Percentiles rank a stretch among this genome's conserved stretches.
These are phyloP conservation scores for Antrodiella citrinella DNA, from an alignment of 768 basidiomycete species.

Conservation along the genomic window DNA sequence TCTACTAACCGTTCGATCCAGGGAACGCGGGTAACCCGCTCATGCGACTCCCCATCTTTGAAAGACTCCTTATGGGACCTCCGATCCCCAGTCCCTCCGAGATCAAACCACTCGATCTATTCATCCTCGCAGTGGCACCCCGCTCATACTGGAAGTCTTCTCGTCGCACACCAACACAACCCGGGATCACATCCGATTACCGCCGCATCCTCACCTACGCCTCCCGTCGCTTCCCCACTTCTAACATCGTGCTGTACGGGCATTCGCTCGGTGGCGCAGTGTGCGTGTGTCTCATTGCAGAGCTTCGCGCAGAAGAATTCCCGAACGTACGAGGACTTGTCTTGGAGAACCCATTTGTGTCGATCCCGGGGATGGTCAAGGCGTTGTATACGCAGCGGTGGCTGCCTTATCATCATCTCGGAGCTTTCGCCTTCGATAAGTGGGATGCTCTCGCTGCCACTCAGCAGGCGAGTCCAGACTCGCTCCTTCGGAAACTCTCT, in stretches of 20 bases:
- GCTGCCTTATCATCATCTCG: conserved; percentile 44
- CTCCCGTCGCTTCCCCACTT: conserved; percentile 24
- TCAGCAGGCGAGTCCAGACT: not conserved
- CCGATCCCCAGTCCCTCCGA: conserved; percentile 1
- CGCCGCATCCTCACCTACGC: conserved; percentile 24
- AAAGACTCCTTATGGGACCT: conserved; percentile 21
- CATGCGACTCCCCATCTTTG: conserved; percentile 36
- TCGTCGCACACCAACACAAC: conserved; percentile 28
- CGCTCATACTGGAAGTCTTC: conserved; percentile 45
- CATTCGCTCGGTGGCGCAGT: conserved; percentile 43
- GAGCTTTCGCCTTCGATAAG: conserved; percentile 32
- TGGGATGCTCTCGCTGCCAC: conserved; percentile 37
- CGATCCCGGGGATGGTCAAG: conserved; percentile 37
- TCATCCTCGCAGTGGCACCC: conserved; percentile 35
- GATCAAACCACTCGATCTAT: conserved; percentile 1
- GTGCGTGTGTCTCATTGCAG: conserved; percentile 31
- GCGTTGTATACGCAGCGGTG: conserved; percentile 39
- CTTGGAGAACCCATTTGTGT: conserved; percentile 44
- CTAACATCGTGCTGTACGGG: conserved; percentile 32
- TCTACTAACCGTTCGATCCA: conserved; percentile 5
- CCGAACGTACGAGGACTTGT: conserved; percentile 28
- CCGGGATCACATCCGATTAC: conserved; percentile 35
- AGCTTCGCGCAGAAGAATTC: conserved; percentile 5
- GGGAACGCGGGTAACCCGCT: conserved; percentile 47
- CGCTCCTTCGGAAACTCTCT: conserved; percentile 13